Base-by-base conservation (phyloP, 73 alveolate genomes). In the Paramecium caudatum region DNA sequence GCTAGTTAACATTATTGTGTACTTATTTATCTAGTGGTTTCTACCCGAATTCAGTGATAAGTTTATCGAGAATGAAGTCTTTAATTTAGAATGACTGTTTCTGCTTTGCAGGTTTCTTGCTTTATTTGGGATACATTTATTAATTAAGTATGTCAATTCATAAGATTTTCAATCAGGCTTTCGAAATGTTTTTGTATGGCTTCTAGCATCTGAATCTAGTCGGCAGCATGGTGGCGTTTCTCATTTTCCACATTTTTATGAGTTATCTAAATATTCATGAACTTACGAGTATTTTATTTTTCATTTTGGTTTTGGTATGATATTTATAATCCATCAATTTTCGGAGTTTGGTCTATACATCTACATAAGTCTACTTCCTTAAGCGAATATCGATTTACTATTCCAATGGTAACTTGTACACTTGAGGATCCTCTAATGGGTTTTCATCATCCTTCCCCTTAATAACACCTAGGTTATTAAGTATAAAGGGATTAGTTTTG, bases 211-310 rank as follows among this genome's bases (percentile, higher is more conserved):
- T 55, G 23, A 16, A 5, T 21, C 30, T 55, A 55, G 30, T 55
- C 80, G 23, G 80, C 80, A 5, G 80, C 80, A 55, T 55, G n/a
- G n/a, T 55, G 80, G 10, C 83, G 27, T 65, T 65, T 65, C 39
- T 65, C 83, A 65, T 65, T 65, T 13, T 65, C 83, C 5, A 65
- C 83, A 65, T 65, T 65, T 65, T 65, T 65, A 27, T 65, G 83
- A 13, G 83, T 65, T 25, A 65, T 13, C 83, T 65, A 32, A 30
- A 65, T 65, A 65, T 4, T 65, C n/a, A 65, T 32, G 17, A 32
- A 10, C 10, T 15, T 65, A 65, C 83, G 50, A 65, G 16, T 25
- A 65, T 65, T 65, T 65, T 65, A 30, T 65, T 65, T 49, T 32
- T 65, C 49, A 65, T 65, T 65, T 65, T 7, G n/a, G 80, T 55